These are phyloP conservation scores for Hamigera avellanea DNA, from an alignment of 495 filamentous ascomycete species.

Conservation along the genomic window DNA sequence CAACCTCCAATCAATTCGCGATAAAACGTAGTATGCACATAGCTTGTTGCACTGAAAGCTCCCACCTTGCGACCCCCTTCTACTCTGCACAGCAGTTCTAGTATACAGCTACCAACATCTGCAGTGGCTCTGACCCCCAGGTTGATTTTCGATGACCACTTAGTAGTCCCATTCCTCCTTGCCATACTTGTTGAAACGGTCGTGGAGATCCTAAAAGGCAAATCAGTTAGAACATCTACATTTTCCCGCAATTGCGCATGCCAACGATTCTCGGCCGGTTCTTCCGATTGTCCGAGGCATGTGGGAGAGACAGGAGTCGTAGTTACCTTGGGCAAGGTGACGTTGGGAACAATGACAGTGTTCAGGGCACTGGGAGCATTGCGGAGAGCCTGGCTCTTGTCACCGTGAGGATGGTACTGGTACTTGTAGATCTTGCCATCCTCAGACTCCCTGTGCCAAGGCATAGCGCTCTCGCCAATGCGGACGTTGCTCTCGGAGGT, in stretches of 20 bases:
- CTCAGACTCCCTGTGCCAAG: constrained; percentile 64
- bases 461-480: constrained; percentile 66
- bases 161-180: constrained; percentile 62
- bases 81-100: constrained; percentile 32
- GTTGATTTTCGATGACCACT: constrained; percentile 1
- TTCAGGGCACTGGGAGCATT: constrained; percentile 92
- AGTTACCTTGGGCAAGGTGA: constrained; percentile 89
- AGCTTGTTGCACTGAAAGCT: constrained; percentile 16
- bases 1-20: not conserved
- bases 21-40: constrained; percentile 27
- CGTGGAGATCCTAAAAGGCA: constrained; percentile 60
- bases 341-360: constrained; percentile 83
- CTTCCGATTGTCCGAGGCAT: too few species aligned
- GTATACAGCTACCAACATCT: constrained; percentile 62
- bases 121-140: constrained; percentile 9
- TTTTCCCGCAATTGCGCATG: not conserved
- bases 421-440: constrained; percentile 60
- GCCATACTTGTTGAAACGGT: constrained; percentile 97
- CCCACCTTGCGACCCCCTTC: constrained; percentile 7
- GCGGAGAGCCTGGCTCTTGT: constrained; percentile 60
- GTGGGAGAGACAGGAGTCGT: too few species aligned
- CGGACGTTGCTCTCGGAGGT: constrained; percentile 70
- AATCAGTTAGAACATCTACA: not conserved
- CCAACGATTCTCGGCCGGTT: not conserved
- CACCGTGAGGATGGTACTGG: constrained; percentile 85